phyloP scores from a whole-genome alignment of 768 basidiomycete species.

The Collybiopsis confluens region DNA sequence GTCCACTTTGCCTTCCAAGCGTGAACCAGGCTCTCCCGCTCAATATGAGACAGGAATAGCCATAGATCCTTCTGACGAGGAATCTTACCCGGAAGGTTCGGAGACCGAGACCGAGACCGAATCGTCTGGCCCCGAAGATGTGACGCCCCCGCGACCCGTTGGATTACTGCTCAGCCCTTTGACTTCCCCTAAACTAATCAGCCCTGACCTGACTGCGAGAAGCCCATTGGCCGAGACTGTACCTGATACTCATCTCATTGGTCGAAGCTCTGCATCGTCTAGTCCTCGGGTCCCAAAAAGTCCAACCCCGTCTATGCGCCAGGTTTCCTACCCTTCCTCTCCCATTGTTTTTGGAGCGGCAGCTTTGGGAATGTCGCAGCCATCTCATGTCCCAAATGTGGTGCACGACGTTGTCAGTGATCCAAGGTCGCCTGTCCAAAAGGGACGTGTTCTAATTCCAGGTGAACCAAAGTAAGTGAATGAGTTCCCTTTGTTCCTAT shows the following conservation, averaged over 20 bases:
- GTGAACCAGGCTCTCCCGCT: background rate
- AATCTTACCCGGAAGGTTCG: background rate
- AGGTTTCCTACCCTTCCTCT: too few species aligned
- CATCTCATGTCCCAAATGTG: background rate
- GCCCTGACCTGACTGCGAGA: background rate
- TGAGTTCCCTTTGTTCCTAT: background rate
- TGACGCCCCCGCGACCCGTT: background rate
- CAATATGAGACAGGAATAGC: background rate
- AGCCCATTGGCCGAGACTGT: too few species aligned
- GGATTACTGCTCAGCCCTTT: slow-evolving; percentile 5
- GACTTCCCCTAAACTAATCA: background rate
- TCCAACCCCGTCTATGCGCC: too few species aligned
- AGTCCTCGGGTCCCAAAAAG: too few species aligned
- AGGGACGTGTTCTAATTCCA: background rate
- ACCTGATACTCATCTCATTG: too few species aligned
- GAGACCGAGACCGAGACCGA: background rate
- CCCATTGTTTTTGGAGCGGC: background rate
- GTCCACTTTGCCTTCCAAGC: background rate
- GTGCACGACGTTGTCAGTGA: background rate
- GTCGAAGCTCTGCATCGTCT: too few species aligned
- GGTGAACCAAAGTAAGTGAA: slow-evolving; percentile 1
- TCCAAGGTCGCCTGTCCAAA: slow-evolving; percentile 6
- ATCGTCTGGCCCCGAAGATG: slow-evolving; percentile 6
- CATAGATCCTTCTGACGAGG: slow-evolving; percentile 4
- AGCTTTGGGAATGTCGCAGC: slow-evolving; percentile 1